Evolutionary conservation across 1,284 basidiomycete genomes (phyloP).

Genomic region (Sanghuangporus sanghuang): DNA sequence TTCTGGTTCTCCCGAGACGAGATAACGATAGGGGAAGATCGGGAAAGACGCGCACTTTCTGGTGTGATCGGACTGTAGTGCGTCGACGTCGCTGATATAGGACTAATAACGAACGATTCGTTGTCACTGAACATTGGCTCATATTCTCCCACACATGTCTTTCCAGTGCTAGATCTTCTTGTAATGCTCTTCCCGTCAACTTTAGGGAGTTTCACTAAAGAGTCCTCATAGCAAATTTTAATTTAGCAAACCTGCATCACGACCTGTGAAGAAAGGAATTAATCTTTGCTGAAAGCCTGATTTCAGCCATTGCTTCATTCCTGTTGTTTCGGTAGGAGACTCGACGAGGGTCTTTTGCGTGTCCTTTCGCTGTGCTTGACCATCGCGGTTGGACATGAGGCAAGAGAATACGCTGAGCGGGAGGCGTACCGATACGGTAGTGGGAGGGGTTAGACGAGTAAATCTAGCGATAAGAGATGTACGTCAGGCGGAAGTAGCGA

Average conservation of each 20-base stretch:
- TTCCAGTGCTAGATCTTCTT: background rate
- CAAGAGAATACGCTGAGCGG: background rate
- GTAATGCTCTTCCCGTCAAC: background rate
- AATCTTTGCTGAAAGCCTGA: too few relatives aligned
- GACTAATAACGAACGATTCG: background rate
- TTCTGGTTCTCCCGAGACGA: background rate
- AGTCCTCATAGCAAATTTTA: background rate
- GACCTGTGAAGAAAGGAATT: too few relatives aligned
- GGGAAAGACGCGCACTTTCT: background rate
- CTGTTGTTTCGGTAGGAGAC: background rate
- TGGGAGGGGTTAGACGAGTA: background rate
- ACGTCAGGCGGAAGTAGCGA: too few relatives aligned
- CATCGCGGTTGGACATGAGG: background rate
- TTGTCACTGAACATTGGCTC: background rate
- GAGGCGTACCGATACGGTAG: too few relatives aligned
- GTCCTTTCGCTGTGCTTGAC: background rate
- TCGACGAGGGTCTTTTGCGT: background rate
- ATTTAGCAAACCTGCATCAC: too few relatives aligned
- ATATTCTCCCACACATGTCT: background rate
- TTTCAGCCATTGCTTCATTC: background rate
- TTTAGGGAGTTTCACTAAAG: background rate
- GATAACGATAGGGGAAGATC: background rate
- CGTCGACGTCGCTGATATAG: background rate
- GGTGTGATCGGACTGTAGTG: background rate
- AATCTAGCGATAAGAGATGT: too few relatives aligned